Conservation (phyloP, 2,329 filamentous ascomycete genomes). For the Talaromyces sp. region DNA sequence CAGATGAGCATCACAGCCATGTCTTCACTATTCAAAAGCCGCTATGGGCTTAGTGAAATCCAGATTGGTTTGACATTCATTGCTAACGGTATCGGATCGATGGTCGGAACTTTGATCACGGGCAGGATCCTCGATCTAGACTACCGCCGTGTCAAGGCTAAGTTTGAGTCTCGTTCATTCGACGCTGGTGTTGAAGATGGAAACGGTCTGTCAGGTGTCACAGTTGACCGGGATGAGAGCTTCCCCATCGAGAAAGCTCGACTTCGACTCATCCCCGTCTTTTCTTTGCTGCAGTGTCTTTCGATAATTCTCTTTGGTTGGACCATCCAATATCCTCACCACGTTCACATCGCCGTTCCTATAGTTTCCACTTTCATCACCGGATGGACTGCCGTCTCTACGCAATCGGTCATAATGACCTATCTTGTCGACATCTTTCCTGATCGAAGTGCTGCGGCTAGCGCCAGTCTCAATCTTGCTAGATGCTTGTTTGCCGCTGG, state of each 20-base stretch:
- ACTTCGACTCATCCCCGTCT: constrained; percentile 46
- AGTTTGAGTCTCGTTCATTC: constrained; percentile 16
- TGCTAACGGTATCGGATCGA: constrained; percentile 52
- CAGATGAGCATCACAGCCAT: constrained; percentile 54
- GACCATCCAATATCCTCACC: constrained; percentile 42
- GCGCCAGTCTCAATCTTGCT: constrained; percentile 51
- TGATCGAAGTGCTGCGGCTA: constrained; percentile 47
- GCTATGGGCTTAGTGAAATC: constrained; percentile 42
- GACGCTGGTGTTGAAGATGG: neutral
- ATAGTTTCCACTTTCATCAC: constrained; percentile 50
- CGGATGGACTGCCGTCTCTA: constrained; percentile 50
- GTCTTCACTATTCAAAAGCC: constrained; percentile 44
- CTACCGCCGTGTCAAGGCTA: constrained; percentile 42
- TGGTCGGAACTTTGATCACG: constrained; percentile 49
- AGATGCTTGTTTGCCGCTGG: constrained; percentile 51
- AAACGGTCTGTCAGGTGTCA: neutral
- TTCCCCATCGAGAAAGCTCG: constrained; percentile 51
- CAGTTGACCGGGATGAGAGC: constrained; percentile 14
- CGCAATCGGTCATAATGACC: constrained; percentile 47
- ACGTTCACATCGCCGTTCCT: constrained; percentile 47
- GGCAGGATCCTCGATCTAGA: constrained; percentile 52
- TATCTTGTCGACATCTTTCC: constrained; percentile 53
- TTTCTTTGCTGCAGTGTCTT: constrained; percentile 41
- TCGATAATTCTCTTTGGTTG: constrained; percentile 52
- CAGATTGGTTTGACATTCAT: constrained; percentile 51